Conservation (phyloP, 305 asterid genomes). For the Rubia tinctorum region DNA sequence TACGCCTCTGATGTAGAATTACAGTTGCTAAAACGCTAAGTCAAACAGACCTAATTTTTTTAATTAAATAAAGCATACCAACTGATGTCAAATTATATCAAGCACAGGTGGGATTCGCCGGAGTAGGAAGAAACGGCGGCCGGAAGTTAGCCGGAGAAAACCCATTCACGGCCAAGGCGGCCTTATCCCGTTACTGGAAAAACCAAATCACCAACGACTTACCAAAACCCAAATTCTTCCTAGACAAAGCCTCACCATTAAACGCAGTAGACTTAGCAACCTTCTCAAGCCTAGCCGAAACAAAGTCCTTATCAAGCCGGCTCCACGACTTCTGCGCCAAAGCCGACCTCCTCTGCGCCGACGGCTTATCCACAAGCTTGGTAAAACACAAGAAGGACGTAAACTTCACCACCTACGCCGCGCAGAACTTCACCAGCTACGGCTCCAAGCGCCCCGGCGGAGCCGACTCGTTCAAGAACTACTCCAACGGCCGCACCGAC, state of each 20-base stretch:
- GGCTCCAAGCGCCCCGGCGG: conserved; percentile 27
- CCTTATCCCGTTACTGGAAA: conserved; percentile 65
- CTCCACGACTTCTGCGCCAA: conserved; percentile 58
- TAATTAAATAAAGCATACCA: no score
- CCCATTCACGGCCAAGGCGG: conserved; percentile 69
- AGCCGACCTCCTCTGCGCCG: conserved; percentile 71
- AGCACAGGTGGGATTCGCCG: conserved; percentile 43
- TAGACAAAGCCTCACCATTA: conserved; percentile 68
- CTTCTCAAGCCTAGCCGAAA: conserved; percentile 59
- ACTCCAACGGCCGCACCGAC: conserved; percentile 22
- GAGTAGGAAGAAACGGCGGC: conserved; percentile 18
- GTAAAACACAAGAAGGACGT: conserved; percentile 30
- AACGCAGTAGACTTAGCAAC: conserved; percentile 48
- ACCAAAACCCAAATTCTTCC: conserved; percentile 51
- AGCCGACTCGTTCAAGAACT: conserved; percentile 33
- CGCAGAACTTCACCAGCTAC: conserved; percentile 34
- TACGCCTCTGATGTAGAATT: no score
- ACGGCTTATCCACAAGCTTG: conserved; percentile 39
- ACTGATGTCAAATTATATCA: not conserved
- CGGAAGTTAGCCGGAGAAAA: conserved; percentile 31
- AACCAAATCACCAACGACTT: conserved; percentile 57
- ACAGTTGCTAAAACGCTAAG: no score
- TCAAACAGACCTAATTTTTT: no score
- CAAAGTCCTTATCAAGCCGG: conserved; percentile 51
- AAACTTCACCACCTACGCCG: conserved; percentile 20